Evolutionary conservation across 208 protist species (phyloP).

Genomic region (Leishmania aethiopica): DNA sequence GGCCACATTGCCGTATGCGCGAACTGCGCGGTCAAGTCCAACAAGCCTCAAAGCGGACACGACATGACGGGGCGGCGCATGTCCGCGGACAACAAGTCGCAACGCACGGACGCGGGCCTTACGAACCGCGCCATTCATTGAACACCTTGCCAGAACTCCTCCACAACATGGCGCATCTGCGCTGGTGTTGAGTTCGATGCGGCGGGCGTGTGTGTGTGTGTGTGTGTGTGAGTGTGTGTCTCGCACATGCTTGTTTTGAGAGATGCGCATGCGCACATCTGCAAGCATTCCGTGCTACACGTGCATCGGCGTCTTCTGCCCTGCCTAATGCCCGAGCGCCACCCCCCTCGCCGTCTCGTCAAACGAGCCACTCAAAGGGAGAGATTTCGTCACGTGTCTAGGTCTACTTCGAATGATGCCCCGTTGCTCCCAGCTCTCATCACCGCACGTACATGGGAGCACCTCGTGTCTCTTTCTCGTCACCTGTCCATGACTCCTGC

Average conservation of each 20-base stretch:
- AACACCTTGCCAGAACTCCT: neutral
- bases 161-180: neutral
- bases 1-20: constrained; percentile 50
- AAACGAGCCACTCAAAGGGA: neutral
- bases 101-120: neutral
- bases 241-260: neutral
- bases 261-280: neutral
- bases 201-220: neutral
- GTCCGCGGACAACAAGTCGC: neutral
- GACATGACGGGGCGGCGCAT: neutral
- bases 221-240: neutral
- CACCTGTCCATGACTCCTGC: neutral
- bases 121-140: neutral
- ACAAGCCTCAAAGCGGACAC: neutral
- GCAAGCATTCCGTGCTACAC: neutral
- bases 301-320: neutral
- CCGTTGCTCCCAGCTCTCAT: neutral
- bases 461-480: neutral
- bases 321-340: neutral
- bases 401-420: neutral
- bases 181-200: no score
- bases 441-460: neutral
- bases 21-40: constrained; percentile 22
- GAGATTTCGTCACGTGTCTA: neutral
- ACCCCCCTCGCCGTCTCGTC: neutral